A percentile compares a stretch with the other conserved stretches of the same genome.
Conservation (phyloP, 352 stramenopile genomes). For the Phytophthora melonis region DNA sequence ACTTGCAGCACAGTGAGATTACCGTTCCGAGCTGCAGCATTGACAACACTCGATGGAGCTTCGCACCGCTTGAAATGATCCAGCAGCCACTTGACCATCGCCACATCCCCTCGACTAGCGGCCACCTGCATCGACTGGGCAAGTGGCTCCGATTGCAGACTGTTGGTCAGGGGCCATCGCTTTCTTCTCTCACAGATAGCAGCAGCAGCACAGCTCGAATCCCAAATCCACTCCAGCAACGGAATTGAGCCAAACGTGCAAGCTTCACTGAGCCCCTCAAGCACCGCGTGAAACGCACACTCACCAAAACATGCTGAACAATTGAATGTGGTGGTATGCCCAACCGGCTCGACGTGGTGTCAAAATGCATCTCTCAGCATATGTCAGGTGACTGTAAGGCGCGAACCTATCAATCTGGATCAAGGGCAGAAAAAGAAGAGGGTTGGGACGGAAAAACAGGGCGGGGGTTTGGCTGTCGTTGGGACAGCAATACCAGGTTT, state of each 20-base stretch:
- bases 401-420: too few species aligned
- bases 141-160: background rate
- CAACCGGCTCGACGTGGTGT: too few species aligned
- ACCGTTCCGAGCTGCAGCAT: background rate
- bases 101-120: background rate
- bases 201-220: background rate
- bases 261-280: background rate
- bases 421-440: too few species aligned
- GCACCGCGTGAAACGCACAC: too few species aligned
- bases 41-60: background rate
- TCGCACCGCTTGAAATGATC: background rate
- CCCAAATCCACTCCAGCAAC: conserved; percentile 16
- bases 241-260: conserved; percentile 1
- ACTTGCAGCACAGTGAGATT: background rate
- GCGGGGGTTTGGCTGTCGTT: too few species aligned
- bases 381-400: too few species aligned
- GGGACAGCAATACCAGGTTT: too few species aligned
- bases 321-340: too few species aligned
- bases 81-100: background rate
- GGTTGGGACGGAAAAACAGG: too few species aligned
- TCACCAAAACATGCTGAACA: too few species aligned
- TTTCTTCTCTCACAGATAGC: background rate
- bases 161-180: conserved; percentile 12
- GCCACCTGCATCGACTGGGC: background rate
- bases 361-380: too few species aligned